Evolutionary conservation across 208 protist genomes (phyloP), one percentile per base, ranked within the genome.

Genomic region (Herpetomonas muscarum): DNA sequence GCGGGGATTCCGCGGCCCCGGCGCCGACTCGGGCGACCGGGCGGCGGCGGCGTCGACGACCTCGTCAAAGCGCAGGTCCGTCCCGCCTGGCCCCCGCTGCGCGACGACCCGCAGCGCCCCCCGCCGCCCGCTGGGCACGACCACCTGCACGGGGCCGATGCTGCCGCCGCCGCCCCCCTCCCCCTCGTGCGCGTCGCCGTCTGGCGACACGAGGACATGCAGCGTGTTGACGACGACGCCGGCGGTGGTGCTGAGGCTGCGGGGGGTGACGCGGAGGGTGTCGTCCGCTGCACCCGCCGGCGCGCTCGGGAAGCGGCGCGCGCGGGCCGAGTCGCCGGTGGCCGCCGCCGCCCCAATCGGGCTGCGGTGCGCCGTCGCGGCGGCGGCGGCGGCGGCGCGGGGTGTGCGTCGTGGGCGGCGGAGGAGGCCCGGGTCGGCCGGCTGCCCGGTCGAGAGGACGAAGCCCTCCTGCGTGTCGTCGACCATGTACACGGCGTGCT

Each of bases 401-500:
- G n/a, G n/a, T n/a, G n/a, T 46, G 41, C 22, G 41, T 46, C 19
- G 15, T 6, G 15, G 4, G 41, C 22, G 5, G 41, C 41, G 41
- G 15, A 46, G 15, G 15, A 46, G 15, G 22, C 19, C 19, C 15
- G 41, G 41, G 19, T 9, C 41, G 19, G 10, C 41, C 15, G 15
- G 10, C 15, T 19, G 41, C 15, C 41, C 41, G 19, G 51, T 55
- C 57, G 63, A 70, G 22, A 70, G 56, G 26, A 70, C 51, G 26
- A 62, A 70, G 45, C 64, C 64, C n/a, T 46, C 50, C 30, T 44
- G 19, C 12, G 41, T 13, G 30, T 22, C 1, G 51, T 56, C 30
- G 13, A n/a, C 21, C 19, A 76, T 53, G 58, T 61, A 70, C 39
- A 67, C 61, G 53, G 48, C 60, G 65, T 78, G 71, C 51, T 78